Percentiles rank a stretch among this genome's conserved stretches.
Evolutionary conservation across 2,329 filamentous ascomycete species (phyloP).

Genomic region (Amesomyces nigricolor): DNA sequence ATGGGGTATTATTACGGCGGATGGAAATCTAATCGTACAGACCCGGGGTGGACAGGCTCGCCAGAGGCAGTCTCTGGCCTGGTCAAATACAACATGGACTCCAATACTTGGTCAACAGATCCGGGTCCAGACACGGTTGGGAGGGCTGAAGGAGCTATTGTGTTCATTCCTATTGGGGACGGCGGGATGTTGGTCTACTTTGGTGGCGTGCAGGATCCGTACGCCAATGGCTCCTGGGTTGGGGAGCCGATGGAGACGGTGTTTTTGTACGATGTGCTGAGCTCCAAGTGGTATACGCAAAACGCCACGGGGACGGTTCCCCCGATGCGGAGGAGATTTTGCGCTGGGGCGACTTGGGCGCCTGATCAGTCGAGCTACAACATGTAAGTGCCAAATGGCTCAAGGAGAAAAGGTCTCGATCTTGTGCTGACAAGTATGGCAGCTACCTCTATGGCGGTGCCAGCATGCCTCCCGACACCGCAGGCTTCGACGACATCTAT

Average conservation of each 20-base stretch:
- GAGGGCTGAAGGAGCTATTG: conserved; percentile 55
- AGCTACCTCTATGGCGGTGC: conserved; percentile 59
- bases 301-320: conserved; percentile 50
- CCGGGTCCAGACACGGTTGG: conserved; percentile 48
- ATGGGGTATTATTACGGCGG: conserved; percentile 59
- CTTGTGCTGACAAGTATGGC: not conserved
- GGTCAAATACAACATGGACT: conserved; percentile 51
- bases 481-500: conserved; percentile 57
- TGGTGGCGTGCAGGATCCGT: conserved; percentile 49
- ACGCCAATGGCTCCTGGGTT: conserved; percentile 42
- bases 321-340: conserved; percentile 50
- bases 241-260: conserved; percentile 46
- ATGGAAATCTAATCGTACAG: conserved; percentile 51
- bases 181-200: conserved; percentile 56
- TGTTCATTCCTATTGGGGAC: conserved; percentile 56
- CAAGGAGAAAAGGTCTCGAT: not conserved
- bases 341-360: conserved; percentile 55
- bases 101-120: conserved; percentile 46
- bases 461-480: conserved; percentile 40
- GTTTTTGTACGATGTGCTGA: conserved; percentile 55
- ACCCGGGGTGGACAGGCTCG: conserved; percentile 45
- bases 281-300: conserved; percentile 56
- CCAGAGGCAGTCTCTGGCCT: conserved; percentile 47
- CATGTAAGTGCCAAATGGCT: conserved; percentile 41
- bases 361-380: conserved; percentile 58